These are phyloP conservation scores for Fusarium pseudocircinatum DNA, from an alignment of 2,329 filamentous ascomycete genomes.

Conservation along the genomic window DNA sequence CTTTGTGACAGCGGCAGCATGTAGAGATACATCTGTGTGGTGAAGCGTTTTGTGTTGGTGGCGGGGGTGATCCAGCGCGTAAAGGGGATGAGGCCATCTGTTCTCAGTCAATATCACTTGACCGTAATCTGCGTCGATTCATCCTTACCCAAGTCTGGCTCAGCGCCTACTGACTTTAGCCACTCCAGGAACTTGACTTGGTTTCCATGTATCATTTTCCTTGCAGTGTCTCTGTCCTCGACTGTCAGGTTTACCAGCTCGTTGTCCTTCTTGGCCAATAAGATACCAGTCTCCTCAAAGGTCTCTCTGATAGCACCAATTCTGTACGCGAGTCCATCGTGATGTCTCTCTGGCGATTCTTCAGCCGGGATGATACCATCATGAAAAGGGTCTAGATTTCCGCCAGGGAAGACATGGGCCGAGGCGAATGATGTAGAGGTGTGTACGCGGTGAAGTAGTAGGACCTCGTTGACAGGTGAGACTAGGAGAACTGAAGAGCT, in stretches of 20 bases:
- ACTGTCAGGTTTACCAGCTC: conserved; percentile 69
- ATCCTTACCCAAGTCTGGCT: conserved; percentile 70
- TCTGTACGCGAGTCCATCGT: conserved; percentile 79
- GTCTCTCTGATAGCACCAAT: conserved; percentile 87
- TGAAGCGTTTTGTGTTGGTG: conserved; percentile 79
- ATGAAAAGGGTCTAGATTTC: conserved; percentile 80
- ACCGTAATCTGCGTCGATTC: too few species aligned
- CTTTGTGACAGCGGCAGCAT: conserved; percentile 69
- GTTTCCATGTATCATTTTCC: conserved; percentile 74
- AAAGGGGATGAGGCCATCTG: conserved; percentile 78
- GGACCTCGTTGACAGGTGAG: conserved; percentile 85
- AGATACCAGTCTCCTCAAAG: conserved; percentile 93
- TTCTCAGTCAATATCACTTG: conserved; percentile 5
- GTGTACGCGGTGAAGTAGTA: conserved; percentile 86
- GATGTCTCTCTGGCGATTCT: conserved; percentile 67
- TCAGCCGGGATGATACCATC: conserved; percentile 68
- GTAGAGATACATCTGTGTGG: conserved; percentile 97
- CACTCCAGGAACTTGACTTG: conserved; percentile 74
- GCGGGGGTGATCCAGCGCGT: conserved; percentile 91
- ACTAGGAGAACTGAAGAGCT: conserved; percentile 85
- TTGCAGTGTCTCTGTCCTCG: conserved; percentile 69
- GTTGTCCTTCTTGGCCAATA: conserved; percentile 70
- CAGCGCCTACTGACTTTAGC: conserved; percentile 63
- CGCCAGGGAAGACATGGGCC: conserved; percentile 95
- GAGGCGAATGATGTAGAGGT: conserved; percentile 87